These are phyloP conservation scores for Acanthochlamys bracteata DNA, from an alignment of 106 monocot genomes.

Conservation along the genomic window DNA sequence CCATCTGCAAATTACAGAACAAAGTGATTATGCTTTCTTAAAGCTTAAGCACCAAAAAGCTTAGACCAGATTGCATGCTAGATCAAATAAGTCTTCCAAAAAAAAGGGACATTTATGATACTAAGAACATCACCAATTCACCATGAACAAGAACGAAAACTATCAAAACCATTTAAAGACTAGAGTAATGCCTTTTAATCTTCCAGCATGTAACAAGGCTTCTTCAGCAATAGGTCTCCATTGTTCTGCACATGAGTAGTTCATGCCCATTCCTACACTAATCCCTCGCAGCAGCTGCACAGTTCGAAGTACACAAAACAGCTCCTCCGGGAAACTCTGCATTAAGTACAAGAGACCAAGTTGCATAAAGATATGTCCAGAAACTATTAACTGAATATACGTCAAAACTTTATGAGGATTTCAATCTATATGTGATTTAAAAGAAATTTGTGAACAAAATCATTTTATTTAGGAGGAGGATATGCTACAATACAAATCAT, in stretches of 20 bases:
- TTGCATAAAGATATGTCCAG: too few relatives aligned
- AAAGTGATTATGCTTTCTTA: not conserved
- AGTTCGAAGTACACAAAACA: constrained; percentile 82
- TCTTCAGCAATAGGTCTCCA: constrained; percentile 96
- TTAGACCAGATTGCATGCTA: not conserved
- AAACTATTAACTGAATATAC: too few relatives aligned
- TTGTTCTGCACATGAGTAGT: constrained; percentile 73
- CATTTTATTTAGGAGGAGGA: too few relatives aligned
- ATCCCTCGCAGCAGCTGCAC: constrained; percentile 86
- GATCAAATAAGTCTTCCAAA: not conserved
- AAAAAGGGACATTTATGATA: too few relatives aligned
- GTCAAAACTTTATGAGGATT: too few relatives aligned
- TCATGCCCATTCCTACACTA: constrained; percentile 82
- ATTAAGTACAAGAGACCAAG: too few relatives aligned
- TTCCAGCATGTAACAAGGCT: constrained; percentile 57
- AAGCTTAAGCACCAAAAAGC: not conserved
- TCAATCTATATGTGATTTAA: too few relatives aligned
- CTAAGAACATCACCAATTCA: not conserved
- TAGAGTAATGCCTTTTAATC: constrained; percentile 41
- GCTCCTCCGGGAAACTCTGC: constrained; percentile 91
- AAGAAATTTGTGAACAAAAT: too few relatives aligned
- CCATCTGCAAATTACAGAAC: constrained; percentile 3
- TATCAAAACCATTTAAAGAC: too few relatives aligned
- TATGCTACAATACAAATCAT: too few relatives aligned
- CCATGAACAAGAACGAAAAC: not conserved